Percentiles rank a stretch among this genome's conserved stretches.
Conservation (phyloP, 495 filamentous ascomycete genomes). For the Staphylotrichum longicolle region DNA sequence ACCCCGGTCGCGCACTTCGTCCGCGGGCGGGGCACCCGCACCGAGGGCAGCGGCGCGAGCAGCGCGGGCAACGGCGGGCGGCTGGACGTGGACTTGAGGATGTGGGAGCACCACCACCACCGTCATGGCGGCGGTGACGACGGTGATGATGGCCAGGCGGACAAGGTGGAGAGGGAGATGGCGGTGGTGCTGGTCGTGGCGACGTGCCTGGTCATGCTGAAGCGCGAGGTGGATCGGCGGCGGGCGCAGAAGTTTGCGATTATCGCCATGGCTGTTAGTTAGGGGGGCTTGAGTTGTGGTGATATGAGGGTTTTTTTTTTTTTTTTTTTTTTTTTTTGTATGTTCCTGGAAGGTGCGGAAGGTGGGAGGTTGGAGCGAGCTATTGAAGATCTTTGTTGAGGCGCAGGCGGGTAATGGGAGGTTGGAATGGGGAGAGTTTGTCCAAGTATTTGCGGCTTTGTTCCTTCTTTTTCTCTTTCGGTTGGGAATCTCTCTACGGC, state of each 20-base stretch:
- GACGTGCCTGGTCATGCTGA: slow-evolving; percentile 55
- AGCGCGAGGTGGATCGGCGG: slow-evolving; percentile 57
- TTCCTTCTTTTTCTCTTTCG: too few species aligned
- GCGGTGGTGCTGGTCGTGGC: slow-evolving; percentile 48
- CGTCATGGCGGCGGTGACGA: background rate
- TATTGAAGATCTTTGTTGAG: background rate
- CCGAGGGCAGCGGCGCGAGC: slow-evolving; percentile 39
- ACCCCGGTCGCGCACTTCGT: slow-evolving; percentile 47
- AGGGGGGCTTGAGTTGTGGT: background rate
- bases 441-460: background rate
- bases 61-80: slow-evolving; percentile 54
- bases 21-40: slow-evolving; percentile 43
- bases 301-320: background rate
- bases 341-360: background rate
- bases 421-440: background rate
- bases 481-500: too few species aligned
- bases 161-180: slow-evolving; percentile 32
- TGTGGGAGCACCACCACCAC: slow-evolving; percentile 19
- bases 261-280: slow-evolving; percentile 31
- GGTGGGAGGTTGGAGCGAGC: too few species aligned
- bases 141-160: slow-evolving; percentile 21
- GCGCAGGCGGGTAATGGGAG: too few species aligned
- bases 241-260: slow-evolving; percentile 46
- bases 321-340: background rate
- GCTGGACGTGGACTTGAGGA: slow-evolving; percentile 41